phyloP scores from a whole-genome alignment of 305 asterid species.

The Rubia occidens region DNA sequence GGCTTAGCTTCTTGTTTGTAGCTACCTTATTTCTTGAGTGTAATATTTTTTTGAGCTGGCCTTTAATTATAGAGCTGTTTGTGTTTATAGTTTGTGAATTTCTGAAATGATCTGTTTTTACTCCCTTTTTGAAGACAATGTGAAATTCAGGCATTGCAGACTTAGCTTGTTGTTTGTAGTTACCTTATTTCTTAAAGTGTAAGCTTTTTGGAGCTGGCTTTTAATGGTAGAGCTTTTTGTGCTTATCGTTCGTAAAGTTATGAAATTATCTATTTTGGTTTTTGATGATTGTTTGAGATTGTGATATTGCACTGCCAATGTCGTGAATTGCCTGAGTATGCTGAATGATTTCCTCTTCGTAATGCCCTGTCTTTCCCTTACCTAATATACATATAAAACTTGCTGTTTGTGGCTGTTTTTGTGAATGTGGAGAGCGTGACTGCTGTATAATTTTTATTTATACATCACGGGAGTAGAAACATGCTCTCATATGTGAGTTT shows the following conservation, averaged over 20 bases:
- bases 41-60: background rate
- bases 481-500: background rate
- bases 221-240: background rate
- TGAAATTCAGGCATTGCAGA: background rate
- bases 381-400: background rate
- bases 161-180: background rate
- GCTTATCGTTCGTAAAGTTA: background rate
- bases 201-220: background rate
- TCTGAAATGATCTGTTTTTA: background rate
- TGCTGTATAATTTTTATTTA: background rate
- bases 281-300: background rate
- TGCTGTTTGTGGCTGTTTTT: background rate
- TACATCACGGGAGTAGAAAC: background rate
- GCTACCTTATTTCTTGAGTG: background rate
- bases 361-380: background rate
- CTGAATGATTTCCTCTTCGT: background rate
- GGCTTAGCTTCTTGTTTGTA: background rate
- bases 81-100: background rate
- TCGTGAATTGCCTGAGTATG: background rate
- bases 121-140: background rate
- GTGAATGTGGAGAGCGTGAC: too few relatives aligned
- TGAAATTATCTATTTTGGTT: background rate
- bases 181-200: background rate
- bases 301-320: background rate
- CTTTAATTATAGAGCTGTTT: background rate